Base-by-base conservation (phyloP, 2,329 filamentous ascomycete genomes). In the Pestalotiopsis sp. region DNA sequence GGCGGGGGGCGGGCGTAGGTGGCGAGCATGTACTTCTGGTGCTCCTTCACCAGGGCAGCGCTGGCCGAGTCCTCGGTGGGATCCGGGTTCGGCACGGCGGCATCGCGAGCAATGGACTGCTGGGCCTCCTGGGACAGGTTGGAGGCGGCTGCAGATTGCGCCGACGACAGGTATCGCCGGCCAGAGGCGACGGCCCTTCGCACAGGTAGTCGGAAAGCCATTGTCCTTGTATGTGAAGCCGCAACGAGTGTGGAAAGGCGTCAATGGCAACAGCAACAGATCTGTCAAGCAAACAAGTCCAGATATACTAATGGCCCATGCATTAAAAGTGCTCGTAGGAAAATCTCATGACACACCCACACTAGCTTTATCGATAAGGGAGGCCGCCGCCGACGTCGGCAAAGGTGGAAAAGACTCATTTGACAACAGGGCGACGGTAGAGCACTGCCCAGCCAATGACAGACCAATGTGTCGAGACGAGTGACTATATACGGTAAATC, bases 1-100 rank as follows among this genome's bases (percentile, higher is more conserved):
- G 94, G 94, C 59, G 92, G 87, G 63, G 96, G 95, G 31, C 96
- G 93, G 66, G 94, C 90, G 81, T 99, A 99, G 66, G 96, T 99
- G 2, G 94, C 92, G 36, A 99, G 93, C 95, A 99, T 98, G 82
- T 91, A 98, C 3, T 93, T 92, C 39, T 91, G 87, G 75, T 94
- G 90, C 70, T 93, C 89, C 73, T 89, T 86, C 72, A 97, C 89
- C 69, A 97, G 87, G 38, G 90, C 87, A 41, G 90, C 88, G 72
- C 93, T 97, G 27, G 72, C 66, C 13, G 77, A 78, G 59, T 77
- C 75, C 17, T 74, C 74, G 3, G 75, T 64, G 2, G 77, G 77
- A 61, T 79, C 77, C 45, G 76, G 75, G 59, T 78, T 77, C 52
- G 76, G 73, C 14, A 79, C 71, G 58, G 74, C 69, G 31, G 77